These are phyloP conservation scores for Pseudogymnoascus sp. DNA, from an alignment of 2,329 filamentous ascomycete genomes.

Conservation along the genomic window DNA sequence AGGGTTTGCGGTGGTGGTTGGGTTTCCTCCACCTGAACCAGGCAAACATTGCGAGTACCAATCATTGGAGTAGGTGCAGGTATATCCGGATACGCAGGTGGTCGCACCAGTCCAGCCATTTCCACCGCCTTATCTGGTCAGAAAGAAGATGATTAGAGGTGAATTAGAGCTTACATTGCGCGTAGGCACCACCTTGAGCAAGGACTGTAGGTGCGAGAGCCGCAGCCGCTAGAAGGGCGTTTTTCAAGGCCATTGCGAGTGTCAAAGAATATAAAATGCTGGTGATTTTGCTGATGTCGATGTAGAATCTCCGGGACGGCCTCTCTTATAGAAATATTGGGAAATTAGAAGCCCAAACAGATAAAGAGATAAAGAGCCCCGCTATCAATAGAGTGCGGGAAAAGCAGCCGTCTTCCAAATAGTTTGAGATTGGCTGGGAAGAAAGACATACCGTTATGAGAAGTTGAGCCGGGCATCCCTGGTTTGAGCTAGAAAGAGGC, in stretches of 20 bases:
- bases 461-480: background rate
- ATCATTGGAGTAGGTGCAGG: conserved; percentile 17
- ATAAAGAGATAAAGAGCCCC: background rate
- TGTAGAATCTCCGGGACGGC: background rate
- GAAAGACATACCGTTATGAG: conserved; percentile 31
- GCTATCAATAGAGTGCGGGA: background rate
- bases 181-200: conserved; percentile 21
- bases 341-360: background rate
- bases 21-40: conserved; percentile 10
- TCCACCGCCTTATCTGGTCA: conserved; percentile 22
- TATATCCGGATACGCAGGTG: conserved; percentile 24
- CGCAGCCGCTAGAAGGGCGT: conserved; percentile 23
- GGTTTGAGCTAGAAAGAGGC: background rate
- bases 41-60: conserved; percentile 27
- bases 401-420: conserved; percentile 1
- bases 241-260: conserved; percentile 22
- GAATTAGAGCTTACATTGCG: conserved; percentile 21
- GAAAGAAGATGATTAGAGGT: background rate
- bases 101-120: conserved; percentile 20
- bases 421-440: background rate
- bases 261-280: conserved; percentile 11
- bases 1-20: background rate
- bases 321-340: background rate
- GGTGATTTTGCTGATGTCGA: background rate
- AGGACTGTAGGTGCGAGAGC: conserved; percentile 23